Evolutionary conservation across 108 stramenopile species (phyloP).

Genomic region (Cyclotella sp.): DNA sequence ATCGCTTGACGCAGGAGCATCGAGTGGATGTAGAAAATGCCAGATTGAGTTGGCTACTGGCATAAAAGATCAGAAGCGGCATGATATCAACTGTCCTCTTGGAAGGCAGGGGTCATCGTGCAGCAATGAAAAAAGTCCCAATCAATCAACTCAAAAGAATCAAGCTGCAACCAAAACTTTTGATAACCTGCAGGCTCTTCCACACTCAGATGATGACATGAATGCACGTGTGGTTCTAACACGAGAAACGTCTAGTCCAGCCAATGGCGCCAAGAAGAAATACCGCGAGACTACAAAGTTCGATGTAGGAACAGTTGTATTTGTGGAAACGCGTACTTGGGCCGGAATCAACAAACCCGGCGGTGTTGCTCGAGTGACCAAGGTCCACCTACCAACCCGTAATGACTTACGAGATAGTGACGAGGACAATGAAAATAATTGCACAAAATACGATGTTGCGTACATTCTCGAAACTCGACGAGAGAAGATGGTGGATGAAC

Average conservation of each 20-base stretch:
- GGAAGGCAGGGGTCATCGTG: not conserved
- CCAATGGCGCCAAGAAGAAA: not conserved
- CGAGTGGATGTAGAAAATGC: slow-evolving; percentile 12
- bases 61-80: not conserved
- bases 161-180: too few relatives aligned
- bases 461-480: slow-evolving; percentile 10
- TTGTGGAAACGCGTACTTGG: slow-evolving; percentile 76
- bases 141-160: not conserved
- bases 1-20: not conserved
- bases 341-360: slow-evolving; percentile 83
- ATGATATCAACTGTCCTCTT: not conserved
- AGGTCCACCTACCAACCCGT: slow-evolving; percentile 1
- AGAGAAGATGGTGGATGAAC: slow-evolving; percentile 17
- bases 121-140: not conserved
- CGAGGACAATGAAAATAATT: not conserved
- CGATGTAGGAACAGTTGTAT: slow-evolving; percentile 65
- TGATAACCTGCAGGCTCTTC: too few relatives aligned
- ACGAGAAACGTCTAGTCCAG: too few relatives aligned
- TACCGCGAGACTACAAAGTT: slow-evolving; percentile 5
- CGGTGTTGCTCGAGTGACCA: slow-evolving; percentile 33
- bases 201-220: slow-evolving; percentile 3
- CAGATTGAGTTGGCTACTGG: not conserved
- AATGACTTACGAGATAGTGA: not conserved
- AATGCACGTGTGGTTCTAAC: not conserved
- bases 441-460: slow-evolving; percentile 15